These are phyloP conservation scores for Elsinoe perseae DNA, from an alignment of 2,329 filamentous ascomycete genomes.

Conservation along the genomic window DNA sequence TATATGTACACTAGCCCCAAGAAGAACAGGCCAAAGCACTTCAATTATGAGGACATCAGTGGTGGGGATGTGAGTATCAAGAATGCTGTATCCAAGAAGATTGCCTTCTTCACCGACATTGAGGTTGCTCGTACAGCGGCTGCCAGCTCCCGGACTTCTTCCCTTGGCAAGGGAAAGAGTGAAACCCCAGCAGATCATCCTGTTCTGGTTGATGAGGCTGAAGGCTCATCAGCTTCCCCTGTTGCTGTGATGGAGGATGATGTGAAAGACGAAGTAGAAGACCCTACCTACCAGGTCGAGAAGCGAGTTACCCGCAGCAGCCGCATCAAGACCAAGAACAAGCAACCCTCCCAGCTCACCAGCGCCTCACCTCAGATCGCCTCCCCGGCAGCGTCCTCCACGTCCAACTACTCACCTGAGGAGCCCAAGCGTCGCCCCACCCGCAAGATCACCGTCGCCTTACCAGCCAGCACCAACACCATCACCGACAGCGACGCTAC, in stretches of 20 bases:
- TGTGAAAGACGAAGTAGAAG: background rate
- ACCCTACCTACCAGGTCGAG: background rate
- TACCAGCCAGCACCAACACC: background rate
- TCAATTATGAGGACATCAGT: too few relatives aligned
- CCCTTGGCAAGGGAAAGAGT: too few relatives aligned
- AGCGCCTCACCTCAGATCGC: background rate
- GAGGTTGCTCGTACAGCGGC: background rate
- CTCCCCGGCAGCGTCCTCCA: background rate
- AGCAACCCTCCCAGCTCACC: background rate
- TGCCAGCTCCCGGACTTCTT: background rate
- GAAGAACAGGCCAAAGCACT: too few relatives aligned
- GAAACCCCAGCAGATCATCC: too few relatives aligned
- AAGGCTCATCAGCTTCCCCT: background rate
- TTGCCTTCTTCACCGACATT: background rate
- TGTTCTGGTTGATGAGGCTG: too few relatives aligned
- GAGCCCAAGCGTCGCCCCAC: background rate
- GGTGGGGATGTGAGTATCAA: too few relatives aligned
- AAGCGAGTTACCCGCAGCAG: background rate
- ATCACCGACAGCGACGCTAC: background rate
- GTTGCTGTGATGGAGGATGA: background rate
- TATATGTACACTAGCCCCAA: too few relatives aligned
- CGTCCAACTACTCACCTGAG: background rate
- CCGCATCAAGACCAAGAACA: background rate
- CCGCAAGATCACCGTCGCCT: background rate
- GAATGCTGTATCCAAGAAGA: too few relatives aligned